Evolutionary conservation across 176 grass and related monocot genomes (phyloP).

Genomic region (Bromus sterilis): DNA sequence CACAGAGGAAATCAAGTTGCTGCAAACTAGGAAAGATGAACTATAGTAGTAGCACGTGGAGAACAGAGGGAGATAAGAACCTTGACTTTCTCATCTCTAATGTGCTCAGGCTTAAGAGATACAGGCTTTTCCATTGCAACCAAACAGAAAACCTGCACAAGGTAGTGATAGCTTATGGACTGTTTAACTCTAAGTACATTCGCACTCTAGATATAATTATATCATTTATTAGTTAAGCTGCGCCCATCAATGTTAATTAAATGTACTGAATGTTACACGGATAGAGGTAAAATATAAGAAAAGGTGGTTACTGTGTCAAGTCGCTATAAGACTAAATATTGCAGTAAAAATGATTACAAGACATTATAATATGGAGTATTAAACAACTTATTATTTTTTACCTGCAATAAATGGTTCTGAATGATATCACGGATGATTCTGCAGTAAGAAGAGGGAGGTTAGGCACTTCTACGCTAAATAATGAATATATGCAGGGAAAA

Average conservation of each 20-base stretch:
- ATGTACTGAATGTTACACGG: neutral
- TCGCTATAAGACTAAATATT: conserved; percentile 7
- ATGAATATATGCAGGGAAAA: neutral
- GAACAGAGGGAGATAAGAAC: conserved; percentile 35
- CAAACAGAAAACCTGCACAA: conserved; percentile 87
- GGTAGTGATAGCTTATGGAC: neutral
- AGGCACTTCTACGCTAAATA: conserved; percentile 15
- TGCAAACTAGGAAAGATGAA: neutral
- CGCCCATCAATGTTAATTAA: neutral
- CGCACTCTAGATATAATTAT: conserved; percentile 2
- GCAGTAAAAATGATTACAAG: neutral
- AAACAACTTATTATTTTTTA: conserved; percentile 28
- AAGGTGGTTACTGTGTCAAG: neutral
- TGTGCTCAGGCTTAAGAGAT: conserved; percentile 98
- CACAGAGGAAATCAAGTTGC: too few relatives aligned
- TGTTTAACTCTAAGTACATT: neutral
- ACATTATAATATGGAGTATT: neutral
- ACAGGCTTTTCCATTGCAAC: conserved; percentile 99
- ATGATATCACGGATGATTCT: conserved; percentile 99
- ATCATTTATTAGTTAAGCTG: neutral
- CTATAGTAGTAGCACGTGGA: conserved; percentile 3
- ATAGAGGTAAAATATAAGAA: neutral
- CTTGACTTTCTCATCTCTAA: conserved; percentile 99
- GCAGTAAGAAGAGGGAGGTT: conserved; percentile 35
- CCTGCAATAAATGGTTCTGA: conserved; percentile 97